A percentile compares a stretch with the other conserved stretches of the same genome.
These are phyloP conservation scores for Amanita jacksonii DNA, from an alignment of 768 basidiomycete species.

Conservation along the genomic window DNA sequence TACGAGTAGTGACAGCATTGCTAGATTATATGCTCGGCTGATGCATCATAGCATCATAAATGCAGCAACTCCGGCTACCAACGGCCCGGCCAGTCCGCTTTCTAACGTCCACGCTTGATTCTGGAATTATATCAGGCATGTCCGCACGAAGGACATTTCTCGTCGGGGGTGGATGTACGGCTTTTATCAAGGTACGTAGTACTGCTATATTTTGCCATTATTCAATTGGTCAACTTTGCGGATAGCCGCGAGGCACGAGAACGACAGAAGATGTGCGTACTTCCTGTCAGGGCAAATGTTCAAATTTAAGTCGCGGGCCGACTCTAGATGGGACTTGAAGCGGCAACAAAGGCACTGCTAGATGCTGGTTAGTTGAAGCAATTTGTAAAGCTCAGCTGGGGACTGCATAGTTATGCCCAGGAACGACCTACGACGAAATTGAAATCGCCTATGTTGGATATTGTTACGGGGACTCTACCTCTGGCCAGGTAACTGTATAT, in stretches of 20 bases:
- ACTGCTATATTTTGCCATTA: not conserved
- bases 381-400: too few species aligned
- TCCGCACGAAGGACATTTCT: slow-evolving; percentile 47
- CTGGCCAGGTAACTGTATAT: slow-evolving; percentile 71
- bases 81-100: too few species aligned
- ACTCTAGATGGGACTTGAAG: slow-evolving; percentile 75
- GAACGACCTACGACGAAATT: slow-evolving; percentile 73
- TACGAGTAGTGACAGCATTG: slow-evolving; percentile 54
- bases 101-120: too few species aligned
- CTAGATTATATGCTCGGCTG: slow-evolving; percentile 45
- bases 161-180: slow-evolving; percentile 66
- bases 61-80: too few species aligned
- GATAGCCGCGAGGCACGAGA: slow-evolving; percentile 55
- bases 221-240: not conserved
- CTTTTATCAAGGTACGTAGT: slow-evolving; percentile 64
- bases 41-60: too few species aligned
- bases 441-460: slow-evolving; percentile 71
- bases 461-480: slow-evolving; percentile 73
- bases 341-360: slow-evolving; percentile 76
- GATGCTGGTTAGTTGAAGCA: slow-evolving; percentile 51
- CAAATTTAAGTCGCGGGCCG: not conserved
- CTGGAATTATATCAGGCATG: slow-evolving; percentile 16
- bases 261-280: slow-evolving; percentile 60
- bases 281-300: not conserved
- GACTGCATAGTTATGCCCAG: slow-evolving; percentile 27